Conservation (phyloP, 306 rosid species). For the Pterocarpus macrocarpus region DNA sequence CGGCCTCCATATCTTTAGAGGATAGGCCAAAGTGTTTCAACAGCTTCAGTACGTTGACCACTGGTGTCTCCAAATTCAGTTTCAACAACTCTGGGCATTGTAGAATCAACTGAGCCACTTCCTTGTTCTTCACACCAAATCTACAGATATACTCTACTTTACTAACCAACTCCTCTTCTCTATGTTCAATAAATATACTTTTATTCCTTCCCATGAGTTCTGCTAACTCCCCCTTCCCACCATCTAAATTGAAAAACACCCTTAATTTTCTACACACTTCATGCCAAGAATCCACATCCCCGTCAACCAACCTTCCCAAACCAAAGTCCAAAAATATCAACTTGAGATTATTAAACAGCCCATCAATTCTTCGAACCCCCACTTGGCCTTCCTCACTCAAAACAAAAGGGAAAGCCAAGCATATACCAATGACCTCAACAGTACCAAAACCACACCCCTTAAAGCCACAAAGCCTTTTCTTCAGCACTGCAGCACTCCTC, state of each 20-base stretch:
- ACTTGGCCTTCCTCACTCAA: slow-evolving; percentile 50
- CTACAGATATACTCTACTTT: slow-evolving; percentile 60
- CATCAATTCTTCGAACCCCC: slow-evolving; percentile 47
- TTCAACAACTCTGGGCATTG: slow-evolving; percentile 56
- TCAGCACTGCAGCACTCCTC: slow-evolving; percentile 45
- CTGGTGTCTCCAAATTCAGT: slow-evolving; percentile 56
- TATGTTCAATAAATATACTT: slow-evolving; percentile 51
- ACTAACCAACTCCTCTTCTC: slow-evolving; percentile 56
- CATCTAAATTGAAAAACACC: slow-evolving; percentile 62
- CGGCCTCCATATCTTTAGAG: slow-evolving; percentile 38
- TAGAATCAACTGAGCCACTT: slow-evolving; percentile 61
- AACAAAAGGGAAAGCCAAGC: slow-evolving; percentile 71
- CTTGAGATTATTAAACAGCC: slow-evolving; percentile 58
- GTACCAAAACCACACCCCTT: slow-evolving; percentile 57
- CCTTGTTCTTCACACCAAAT: slow-evolving; percentile 60
- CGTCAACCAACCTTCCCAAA: slow-evolving; percentile 56
- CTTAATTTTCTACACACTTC: slow-evolving; percentile 63
- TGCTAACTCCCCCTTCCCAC: slow-evolving; percentile 55
- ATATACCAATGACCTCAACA: slow-evolving; percentile 60
- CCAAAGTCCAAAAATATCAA: slow-evolving; percentile 56
- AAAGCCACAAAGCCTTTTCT: slow-evolving; percentile 47
- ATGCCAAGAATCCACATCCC: slow-evolving; percentile 66
- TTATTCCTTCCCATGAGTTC: slow-evolving; percentile 55
- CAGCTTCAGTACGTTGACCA: slow-evolving; percentile 62
- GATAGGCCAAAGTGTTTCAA: slow-evolving; percentile 64